phyloP scores from a whole-genome alignment of 768 basidiomycete species.

The Pisolithus orientalis region DNA sequence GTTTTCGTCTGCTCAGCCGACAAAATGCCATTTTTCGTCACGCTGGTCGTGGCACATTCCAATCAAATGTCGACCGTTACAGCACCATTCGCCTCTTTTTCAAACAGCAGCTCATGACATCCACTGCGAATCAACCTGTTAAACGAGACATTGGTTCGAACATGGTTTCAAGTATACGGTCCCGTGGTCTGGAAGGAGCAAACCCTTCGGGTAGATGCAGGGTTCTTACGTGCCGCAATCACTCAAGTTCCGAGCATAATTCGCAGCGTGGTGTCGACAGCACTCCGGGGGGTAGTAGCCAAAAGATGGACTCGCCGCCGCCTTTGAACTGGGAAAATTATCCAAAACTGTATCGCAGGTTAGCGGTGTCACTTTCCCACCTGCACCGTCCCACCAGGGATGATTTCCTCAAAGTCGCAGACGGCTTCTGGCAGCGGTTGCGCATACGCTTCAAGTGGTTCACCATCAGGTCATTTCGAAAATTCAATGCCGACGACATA shows the following conservation, averaged over 20 bases:
- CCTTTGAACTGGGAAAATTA: conserved; percentile 58
- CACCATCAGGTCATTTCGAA: conserved; percentile 88
- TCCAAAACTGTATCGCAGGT: conserved; percentile 72
- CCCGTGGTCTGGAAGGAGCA: background rate
- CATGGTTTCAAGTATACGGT: background rate
- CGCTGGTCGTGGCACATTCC: conserved; percentile 15
- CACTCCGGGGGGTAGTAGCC: conserved; percentile 3
- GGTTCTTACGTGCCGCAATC: conserved; percentile 9
- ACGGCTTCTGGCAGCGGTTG: conserved; percentile 84
- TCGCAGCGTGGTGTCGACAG: conserved; percentile 3
- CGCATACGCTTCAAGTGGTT: conserved; percentile 97
- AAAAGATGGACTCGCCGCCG: conserved; percentile 11
- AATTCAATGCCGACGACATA: conserved; percentile 94
- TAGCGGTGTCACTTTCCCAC: conserved; percentile 73
- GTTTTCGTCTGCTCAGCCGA: background rate
- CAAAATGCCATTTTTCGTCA: conserved; percentile 17
- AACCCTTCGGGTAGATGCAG: background rate
- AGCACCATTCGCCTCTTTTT: conserved; percentile 55
- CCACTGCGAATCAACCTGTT: conserved; percentile 2
- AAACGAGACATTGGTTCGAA: background rate
- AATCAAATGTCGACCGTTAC: conserved; percentile 48
- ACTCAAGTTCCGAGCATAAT: conserved; percentile 10
- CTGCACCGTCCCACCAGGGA: conserved; percentile 78
- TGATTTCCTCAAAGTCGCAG: conserved; percentile 81
- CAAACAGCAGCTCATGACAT: conserved; percentile 24